A percentile compares a stretch with the other conserved stretches of the same genome.
Evolutionary conservation across 768 basidiomycete species (phyloP).

Genomic region (Sporobolomyces phaffii): DNA sequence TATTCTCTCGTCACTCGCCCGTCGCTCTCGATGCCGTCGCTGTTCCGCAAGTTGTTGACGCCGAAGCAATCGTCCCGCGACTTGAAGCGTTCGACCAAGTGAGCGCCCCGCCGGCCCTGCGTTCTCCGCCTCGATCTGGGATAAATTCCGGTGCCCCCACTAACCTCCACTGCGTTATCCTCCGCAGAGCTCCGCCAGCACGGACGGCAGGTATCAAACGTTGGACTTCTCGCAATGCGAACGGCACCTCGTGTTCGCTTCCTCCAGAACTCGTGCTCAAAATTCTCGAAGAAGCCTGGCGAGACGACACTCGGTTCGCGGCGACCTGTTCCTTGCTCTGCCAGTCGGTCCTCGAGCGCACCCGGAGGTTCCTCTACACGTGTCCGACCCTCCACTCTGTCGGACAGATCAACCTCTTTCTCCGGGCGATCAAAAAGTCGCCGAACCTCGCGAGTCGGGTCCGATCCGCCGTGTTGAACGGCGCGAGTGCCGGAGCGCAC

Average conservation of each 20-base stretch:
- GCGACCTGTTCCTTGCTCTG: slow-evolving; percentile 8
- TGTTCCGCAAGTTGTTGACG: slow-evolving; percentile 11
- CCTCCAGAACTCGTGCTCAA: slow-evolving; percentile 21
- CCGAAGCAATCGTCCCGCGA: background rate
- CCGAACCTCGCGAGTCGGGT: background rate
- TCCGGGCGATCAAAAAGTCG: slow-evolving; percentile 1
- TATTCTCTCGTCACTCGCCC: too few species aligned
- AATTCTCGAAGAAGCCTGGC: slow-evolving; percentile 10
- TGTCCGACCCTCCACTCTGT: background rate
- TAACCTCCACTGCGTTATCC: background rate
- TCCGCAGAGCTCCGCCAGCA: background rate
- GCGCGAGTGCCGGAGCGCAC: background rate
- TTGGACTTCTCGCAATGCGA: slow-evolving; percentile 4
- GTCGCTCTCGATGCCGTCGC: slow-evolving; percentile 1
- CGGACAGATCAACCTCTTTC: slow-evolving; percentile 14
- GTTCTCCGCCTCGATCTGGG: background rate
- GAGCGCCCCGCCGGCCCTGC: background rate
- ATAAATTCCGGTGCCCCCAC: background rate
- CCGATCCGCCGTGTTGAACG: background rate
- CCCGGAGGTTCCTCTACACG: slow-evolving; percentile 14
- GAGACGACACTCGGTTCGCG: background rate
- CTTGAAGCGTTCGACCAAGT: background rate
- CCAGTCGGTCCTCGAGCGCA: slow-evolving; percentile 4
- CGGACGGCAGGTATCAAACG: background rate
- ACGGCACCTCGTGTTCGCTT: slow-evolving; percentile 7